Conservation (phyloP, 345 rosid species). For the Ailanthus altissimus region DNA sequence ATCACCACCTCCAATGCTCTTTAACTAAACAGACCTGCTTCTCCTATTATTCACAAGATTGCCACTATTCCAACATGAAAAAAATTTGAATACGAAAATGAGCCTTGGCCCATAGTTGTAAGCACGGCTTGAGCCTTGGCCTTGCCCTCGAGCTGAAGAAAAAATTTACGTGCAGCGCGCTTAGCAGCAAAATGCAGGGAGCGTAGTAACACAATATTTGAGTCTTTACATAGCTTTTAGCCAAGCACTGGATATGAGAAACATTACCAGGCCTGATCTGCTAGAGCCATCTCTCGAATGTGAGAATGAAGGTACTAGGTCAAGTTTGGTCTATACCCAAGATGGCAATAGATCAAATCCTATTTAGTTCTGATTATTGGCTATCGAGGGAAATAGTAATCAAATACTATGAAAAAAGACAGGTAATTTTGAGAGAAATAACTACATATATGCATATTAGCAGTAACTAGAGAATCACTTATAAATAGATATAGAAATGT, state of each 20-base stretch:
- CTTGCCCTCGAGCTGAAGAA: neutral
- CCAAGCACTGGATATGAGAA: neutral
- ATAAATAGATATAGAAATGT: too few relatives aligned
- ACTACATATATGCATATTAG: too few relatives aligned
- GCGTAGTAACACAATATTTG: too few relatives aligned
- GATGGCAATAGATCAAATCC: neutral
- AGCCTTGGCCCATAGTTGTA: too few relatives aligned
- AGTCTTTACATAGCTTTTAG: neutral
- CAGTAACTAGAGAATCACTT: too few relatives aligned
- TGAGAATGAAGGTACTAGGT: neutral
- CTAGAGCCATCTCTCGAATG: neutral
- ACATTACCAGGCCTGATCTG: neutral
- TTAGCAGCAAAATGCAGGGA: neutral
- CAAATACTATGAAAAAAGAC: neutral
- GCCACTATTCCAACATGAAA: neutral
- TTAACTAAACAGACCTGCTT: neutral
- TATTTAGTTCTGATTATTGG: neutral
- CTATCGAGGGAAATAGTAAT: neutral
- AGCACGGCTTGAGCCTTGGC: too few relatives aligned
- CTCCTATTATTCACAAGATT: neutral
- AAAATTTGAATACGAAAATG: too few relatives aligned
- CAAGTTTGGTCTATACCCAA: constrained; percentile 1
- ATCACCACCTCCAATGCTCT: constrained; percentile 5
- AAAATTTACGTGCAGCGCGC: neutral
- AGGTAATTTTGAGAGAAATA: too few relatives aligned